Conservation (phyloP, 768 basidiomycete genomes). For the Amyloporia xantha region DNA sequence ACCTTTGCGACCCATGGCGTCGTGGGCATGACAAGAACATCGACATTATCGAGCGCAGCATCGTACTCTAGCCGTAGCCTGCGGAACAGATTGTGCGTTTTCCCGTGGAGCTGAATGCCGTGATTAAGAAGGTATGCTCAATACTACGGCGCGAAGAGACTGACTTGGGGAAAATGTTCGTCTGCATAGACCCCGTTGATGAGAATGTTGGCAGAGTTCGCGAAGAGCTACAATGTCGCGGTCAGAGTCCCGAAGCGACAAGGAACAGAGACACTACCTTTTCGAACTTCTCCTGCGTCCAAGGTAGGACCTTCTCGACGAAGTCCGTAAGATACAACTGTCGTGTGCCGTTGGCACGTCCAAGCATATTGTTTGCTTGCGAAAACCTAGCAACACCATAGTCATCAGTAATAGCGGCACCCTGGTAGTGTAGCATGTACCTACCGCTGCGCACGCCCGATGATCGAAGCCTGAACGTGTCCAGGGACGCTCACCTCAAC, state of each 20-base stretch:
- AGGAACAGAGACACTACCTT: conserved; percentile 17
- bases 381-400: conserved; percentile 5
- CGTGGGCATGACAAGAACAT: conserved; percentile 33
- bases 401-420: not conserved
- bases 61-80: conserved; percentile 30
- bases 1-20: conserved; percentile 27
- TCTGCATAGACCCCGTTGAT: conserved; percentile 26
- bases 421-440: not conserved
- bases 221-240: conserved; percentile 14
- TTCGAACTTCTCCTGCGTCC: conserved; percentile 33
- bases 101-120: conserved; percentile 21
- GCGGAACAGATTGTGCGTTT: conserved; percentile 32
- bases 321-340: conserved; percentile 30
- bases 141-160: not conserved
- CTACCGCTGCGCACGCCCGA: conserved; percentile 15
- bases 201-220: conserved; percentile 13
- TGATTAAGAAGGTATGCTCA: not conserved
- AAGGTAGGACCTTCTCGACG: conserved; percentile 26
- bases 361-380: conserved; percentile 14
- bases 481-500: conserved; percentile 35
- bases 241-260: conserved; percentile 8
- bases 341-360: conserved; percentile 17
- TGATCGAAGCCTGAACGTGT: conserved; percentile 21
- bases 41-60: conserved; percentile 21
- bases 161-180: conserved; percentile 22